phyloP scores from a whole-genome alignment of 768 basidiomycete genomes.

The Pleurotus giganteus region DNA sequence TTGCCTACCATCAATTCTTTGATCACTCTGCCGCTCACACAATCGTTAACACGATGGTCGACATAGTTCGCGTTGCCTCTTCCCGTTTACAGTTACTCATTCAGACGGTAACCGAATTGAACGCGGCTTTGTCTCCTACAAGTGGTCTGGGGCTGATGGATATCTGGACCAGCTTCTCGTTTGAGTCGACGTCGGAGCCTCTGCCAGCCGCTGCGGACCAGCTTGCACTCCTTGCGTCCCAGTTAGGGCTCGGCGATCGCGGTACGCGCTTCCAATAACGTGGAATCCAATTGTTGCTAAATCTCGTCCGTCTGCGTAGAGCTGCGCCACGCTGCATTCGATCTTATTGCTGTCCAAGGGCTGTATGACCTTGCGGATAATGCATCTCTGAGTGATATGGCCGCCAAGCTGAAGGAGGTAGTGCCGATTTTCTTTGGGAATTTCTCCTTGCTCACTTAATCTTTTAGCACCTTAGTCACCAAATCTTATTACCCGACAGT shows the following conservation, averaged over 20 bases:
- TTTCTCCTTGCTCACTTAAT: not conserved
- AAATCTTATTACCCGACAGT: too few relatives aligned
- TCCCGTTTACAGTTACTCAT: constrained; percentile 30
- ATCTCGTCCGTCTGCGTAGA: constrained; percentile 25
- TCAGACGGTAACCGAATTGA: constrained; percentile 35
- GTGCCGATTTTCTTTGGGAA: not conserved
- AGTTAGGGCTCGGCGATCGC: not conserved
- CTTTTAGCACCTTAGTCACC: not conserved
- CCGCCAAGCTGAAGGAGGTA: not conserved
- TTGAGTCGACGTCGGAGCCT: constrained; percentile 19
- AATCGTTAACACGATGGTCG: constrained; percentile 50
- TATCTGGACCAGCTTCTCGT: constrained; percentile 61
- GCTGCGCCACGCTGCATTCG: constrained; percentile 38
- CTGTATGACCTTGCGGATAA: not conserved
- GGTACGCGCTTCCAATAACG: not conserved
- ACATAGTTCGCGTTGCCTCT: constrained; percentile 35
- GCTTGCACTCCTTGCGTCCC: constrained; percentile 21
- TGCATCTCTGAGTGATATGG: not conserved
- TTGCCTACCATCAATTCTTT: constrained; percentile 35
- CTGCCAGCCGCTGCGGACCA: constrained; percentile 13
- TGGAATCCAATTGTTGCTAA: not conserved
- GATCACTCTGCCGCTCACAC: constrained; percentile 71
- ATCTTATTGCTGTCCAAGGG: constrained; percentile 32
- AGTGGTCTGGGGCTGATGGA: constrained; percentile 71
- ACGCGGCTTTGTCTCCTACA: constrained; percentile 50